Conservation (phyloP, 768 basidiomycete species). For the Gautieria morchelliformis region DNA sequence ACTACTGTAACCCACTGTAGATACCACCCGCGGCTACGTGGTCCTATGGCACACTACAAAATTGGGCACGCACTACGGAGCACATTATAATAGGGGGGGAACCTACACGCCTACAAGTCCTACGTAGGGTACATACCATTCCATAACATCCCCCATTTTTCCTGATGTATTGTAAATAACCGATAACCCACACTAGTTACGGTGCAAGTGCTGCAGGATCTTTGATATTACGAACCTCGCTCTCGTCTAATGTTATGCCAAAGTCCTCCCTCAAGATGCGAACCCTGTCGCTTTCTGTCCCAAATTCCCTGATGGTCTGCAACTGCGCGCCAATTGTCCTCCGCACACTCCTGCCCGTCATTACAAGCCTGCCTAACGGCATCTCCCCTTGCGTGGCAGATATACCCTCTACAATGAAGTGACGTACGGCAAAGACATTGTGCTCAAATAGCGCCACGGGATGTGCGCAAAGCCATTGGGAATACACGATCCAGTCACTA, state of each 20-base stretch:
- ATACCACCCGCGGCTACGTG: no score
- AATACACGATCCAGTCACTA: background rate
- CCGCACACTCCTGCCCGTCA: background rate
- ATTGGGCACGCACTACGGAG: no score
- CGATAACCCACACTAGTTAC: no score
- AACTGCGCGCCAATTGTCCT: background rate
- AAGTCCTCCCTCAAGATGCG: slow-evolving; percentile 4
- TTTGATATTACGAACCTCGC: slow-evolving; percentile 2
- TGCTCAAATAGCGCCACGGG: background rate
- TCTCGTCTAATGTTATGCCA: background rate
- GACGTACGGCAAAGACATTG: background rate
- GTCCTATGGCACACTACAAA: no score
- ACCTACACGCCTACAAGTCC: no score
- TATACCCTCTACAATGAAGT: background rate
- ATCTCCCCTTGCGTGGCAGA: background rate
- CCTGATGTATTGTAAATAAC: no score
- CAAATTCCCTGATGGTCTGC: background rate
- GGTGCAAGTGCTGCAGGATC: background rate
- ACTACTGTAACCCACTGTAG: no score
- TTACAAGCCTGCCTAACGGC: background rate
- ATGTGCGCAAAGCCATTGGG: slow-evolving; percentile 3
- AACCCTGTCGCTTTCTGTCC: slow-evolving; percentile 1
- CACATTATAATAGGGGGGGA: no score
- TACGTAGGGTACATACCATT: no score
- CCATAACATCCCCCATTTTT: no score